Evolutionary conservation across 1,284 basidiomycete genomes (phyloP).

Genomic region (Ustilago shanxiensis): DNA sequence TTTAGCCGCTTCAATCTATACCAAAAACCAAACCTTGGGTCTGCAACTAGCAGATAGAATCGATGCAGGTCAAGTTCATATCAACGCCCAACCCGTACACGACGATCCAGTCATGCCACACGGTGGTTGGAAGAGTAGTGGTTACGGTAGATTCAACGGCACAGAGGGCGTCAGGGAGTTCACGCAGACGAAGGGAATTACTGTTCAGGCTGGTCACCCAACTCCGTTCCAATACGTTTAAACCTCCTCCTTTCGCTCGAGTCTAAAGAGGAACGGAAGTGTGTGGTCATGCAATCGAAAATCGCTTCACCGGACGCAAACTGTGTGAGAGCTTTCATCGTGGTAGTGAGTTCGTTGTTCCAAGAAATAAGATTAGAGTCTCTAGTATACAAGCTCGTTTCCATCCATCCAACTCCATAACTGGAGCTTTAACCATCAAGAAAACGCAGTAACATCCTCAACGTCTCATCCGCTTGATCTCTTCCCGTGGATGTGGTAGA

Average conservation of each 20-base stretch:
- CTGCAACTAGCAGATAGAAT: conserved; percentile 74
- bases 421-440: conserved; percentile 7
- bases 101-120: conserved; percentile 50
- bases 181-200: conserved; percentile 87
- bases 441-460: conserved; percentile 40
- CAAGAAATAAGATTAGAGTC: not conserved
- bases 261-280: not conserved
- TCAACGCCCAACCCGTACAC: conserved; percentile 59
- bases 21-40: conserved; percentile 73
- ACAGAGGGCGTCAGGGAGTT: conserved; percentile 89
- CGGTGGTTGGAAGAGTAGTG: conserved; percentile 80
- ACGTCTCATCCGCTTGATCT: conserved; percentile 42
- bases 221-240: conserved; percentile 40
- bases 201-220: conserved; percentile 69
- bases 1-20: conserved; percentile 75
- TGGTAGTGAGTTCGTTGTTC: too few species aligned
- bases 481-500: not conserved
- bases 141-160: conserved; percentile 72
- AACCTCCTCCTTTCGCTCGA: not conserved
- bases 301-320: not conserved
- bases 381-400: not conserved
- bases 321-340: too few species aligned
- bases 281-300: not conserved
- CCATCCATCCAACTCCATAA: too few species aligned
- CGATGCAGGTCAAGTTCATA: conserved; percentile 65